phyloP scores from a whole-genome alignment of 2,329 filamentous ascomycete species.

The Arthroderma uncinatum region DNA sequence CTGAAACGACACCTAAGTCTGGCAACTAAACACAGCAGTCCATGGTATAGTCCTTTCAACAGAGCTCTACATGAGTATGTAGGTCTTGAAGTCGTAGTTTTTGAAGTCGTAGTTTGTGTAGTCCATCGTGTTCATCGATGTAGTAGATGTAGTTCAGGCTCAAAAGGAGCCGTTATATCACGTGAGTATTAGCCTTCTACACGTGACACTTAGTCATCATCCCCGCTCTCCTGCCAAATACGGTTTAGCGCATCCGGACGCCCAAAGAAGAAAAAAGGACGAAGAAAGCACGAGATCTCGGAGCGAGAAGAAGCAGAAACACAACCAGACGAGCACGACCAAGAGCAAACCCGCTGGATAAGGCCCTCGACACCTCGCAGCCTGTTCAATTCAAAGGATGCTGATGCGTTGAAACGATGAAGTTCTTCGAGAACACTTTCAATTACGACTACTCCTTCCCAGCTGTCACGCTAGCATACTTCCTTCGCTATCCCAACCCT shows the following conservation, averaged over 20 bases:
- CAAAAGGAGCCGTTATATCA: no score
- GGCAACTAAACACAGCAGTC: no score
- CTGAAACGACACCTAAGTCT: no score
- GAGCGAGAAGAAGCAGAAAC: not conserved
- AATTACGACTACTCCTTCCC: conserved; percentile 55
- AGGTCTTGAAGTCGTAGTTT: no score
- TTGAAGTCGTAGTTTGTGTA: no score
- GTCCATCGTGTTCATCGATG: no score
- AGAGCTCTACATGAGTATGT: no score
- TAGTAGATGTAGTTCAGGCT: no score
- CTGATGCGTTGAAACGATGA: conserved; percentile 32
- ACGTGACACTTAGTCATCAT: not conserved
- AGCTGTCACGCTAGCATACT: conserved; percentile 56
- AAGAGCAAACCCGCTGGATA: not conserved
- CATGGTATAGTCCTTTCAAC: no score
- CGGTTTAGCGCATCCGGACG: not conserved
- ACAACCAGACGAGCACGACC: not conserved
- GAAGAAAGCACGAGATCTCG: not conserved
- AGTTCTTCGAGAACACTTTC: conserved; percentile 45
- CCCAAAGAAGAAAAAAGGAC: not conserved
- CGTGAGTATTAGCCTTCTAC: no score
- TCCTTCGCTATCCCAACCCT: conserved; percentile 57
- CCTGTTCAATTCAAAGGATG: conserved; percentile 8
- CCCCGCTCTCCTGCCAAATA: not conserved
- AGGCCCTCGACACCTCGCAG: not conserved